Evolutionary conservation across 164 flowering plant genomes (phyloP), one percentile per base, ranked within the genome.

Genomic region (Liquidambar formosana): DNA sequence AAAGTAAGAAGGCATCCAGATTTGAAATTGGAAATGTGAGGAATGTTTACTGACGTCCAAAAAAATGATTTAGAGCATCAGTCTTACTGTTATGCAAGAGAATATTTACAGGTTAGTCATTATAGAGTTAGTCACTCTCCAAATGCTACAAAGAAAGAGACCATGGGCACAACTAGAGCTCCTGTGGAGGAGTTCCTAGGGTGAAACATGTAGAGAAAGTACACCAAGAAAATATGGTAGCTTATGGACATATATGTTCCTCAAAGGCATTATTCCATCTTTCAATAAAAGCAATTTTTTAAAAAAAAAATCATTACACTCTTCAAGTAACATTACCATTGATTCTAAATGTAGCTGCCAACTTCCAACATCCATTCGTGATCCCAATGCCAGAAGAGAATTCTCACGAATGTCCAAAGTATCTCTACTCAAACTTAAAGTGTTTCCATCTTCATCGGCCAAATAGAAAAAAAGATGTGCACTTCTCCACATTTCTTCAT

Each of bases 291-390:
- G 18, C 11, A 8, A 33, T 9, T n/a, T 26, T 21, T 23, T 66
- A n/a, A n/a, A n/a, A n/a, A n/a, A n/a, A n/a, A n/a, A n/a, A n/a
- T n/a, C n/a, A n/a, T n/a, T n/a, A n/a, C n/a, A n/a, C n/a, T n/a
- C n/a, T n/a, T n/a, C 41, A 33, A 33, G 6, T 33, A 65, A 33
- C 66, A 47, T 81, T 73, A 94, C 99, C 89, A 18, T 49, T 61
- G 98, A 88, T 78, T 77, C 68, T 46, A 90, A 71, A 80, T 95
- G 99, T 19, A 95, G 84, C 75, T 93, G 88, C 99, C 99, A 95
- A 67, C 62, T 75, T 49, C 93, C 97, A 75, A 91, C 67, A 68
- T 93, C 96, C 41, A 38, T 51, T 54, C 88, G 83, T 41, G 86
- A 86, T 66, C 98, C 97, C 25, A 74, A 82, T 67, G 89, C 93